Conservation (phyloP, 306 rosid genomes). For the Vigna reflexopilosa region DNA sequence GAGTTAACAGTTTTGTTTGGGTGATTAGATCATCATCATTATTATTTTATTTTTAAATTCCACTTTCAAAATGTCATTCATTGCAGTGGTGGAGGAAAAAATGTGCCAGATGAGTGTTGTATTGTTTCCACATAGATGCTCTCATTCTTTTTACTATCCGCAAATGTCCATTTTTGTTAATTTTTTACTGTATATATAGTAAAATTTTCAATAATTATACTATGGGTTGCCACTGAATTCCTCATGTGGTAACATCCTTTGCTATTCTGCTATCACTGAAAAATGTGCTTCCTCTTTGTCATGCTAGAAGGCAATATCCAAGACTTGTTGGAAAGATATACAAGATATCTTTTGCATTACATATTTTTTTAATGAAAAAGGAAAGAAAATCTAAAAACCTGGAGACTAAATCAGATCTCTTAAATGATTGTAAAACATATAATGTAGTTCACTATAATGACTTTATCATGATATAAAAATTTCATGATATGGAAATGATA, state of each 20-base stretch:
- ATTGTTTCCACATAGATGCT: conserved; percentile 49
- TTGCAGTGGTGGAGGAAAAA: conserved; percentile 53
- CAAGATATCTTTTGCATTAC: no score
- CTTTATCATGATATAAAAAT: no score
- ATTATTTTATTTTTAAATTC: conserved; percentile 39
- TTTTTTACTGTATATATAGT: conserved; percentile 69
- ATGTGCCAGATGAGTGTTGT: conserved; percentile 51
- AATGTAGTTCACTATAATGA: no score
- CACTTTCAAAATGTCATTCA: conserved; percentile 48
- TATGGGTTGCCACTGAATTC: conserved; percentile 56
- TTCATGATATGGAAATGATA: no score
- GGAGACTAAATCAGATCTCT: no score
- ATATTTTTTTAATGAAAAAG: no score
- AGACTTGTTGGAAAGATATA: neutral
- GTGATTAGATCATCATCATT: conserved; percentile 37
- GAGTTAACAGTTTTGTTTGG: conserved; percentile 60
- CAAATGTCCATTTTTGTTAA: conserved; percentile 43
- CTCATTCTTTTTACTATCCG: conserved; percentile 49
- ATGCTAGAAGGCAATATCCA: conserved; percentile 23
- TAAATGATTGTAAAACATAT: no score
- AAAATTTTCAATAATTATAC: conserved; percentile 48
- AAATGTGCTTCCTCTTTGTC: conserved; percentile 37
- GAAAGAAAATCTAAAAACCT: no score
- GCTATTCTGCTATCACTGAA: conserved; percentile 33
- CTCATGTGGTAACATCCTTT: conserved; percentile 51